These are phyloP conservation scores for Heliamphora pulchella DNA, from an alignment of 179 eudicot species.

Conservation along the genomic window DNA sequence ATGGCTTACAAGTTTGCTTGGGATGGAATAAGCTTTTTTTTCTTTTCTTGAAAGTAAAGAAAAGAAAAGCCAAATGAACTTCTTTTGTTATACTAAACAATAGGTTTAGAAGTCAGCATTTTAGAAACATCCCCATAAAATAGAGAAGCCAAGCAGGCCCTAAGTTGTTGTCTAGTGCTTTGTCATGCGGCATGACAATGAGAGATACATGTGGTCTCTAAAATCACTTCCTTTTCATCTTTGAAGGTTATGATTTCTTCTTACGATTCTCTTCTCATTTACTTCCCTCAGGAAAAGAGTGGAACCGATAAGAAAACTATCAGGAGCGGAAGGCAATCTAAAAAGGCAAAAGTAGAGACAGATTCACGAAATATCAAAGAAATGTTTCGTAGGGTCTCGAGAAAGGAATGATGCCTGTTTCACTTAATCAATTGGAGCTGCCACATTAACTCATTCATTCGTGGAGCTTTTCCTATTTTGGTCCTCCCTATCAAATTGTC, in stretches of 20 bases:
- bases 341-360: conserved; percentile 70
- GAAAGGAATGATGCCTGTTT: conserved; percentile 28
- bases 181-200: background rate
- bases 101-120: too few relatives aligned
- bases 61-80: too few relatives aligned
- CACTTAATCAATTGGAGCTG: background rate
- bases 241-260: background rate
- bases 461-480: background rate
- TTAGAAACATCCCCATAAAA: too few relatives aligned
- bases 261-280: background rate
- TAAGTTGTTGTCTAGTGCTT: background rate
- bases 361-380: conserved; percentile 73
- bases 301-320: conserved; percentile 44
- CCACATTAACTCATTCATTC: background rate
- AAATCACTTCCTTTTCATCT: background rate
- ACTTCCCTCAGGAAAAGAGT: conserved; percentile 31
- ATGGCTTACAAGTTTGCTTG: too few relatives aligned
- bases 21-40: too few relatives aligned
- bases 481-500: background rate
- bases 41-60: too few relatives aligned
- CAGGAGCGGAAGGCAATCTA: conserved; percentile 45
- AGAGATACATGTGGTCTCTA: too few relatives aligned
- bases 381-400: conserved; percentile 78
- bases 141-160: too few relatives aligned
- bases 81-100: too few relatives aligned